phyloP scores from a whole-genome alignment of 2,329 filamentous ascomycete genomes.

The Pseudopithomyces chartarum region DNA sequence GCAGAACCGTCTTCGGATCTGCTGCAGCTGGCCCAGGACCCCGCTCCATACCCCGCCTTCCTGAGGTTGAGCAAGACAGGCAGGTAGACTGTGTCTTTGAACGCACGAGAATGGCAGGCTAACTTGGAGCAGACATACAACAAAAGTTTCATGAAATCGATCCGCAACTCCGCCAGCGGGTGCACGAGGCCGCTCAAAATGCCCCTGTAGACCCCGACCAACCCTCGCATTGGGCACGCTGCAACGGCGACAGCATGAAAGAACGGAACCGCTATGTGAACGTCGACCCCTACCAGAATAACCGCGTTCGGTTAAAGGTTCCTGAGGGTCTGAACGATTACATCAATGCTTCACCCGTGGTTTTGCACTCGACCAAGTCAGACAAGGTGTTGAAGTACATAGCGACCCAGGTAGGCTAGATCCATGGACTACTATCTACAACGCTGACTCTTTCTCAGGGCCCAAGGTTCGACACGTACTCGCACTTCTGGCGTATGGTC shows the following conservation, averaged over 20 bases:
- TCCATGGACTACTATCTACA: neutral
- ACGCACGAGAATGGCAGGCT: constrained; percentile 11
- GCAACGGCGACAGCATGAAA: constrained; percentile 61
- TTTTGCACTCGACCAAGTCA: constrained; percentile 47
- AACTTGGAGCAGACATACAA: constrained; percentile 56
- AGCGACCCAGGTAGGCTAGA: constrained; percentile 72
- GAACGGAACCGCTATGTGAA: constrained; percentile 84
- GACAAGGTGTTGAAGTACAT: constrained; percentile 69
- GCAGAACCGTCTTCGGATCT: constrained; percentile 10
- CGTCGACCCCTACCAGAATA: constrained; percentile 87
- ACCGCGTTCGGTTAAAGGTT: constrained; percentile 80
- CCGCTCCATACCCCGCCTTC: constrained; percentile 56
- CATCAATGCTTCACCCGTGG: constrained; percentile 58
- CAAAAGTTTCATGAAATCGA: constrained; percentile 66
- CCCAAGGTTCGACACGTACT: constrained; percentile 74
- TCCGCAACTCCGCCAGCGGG: constrained; percentile 62
- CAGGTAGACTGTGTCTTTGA: constrained; percentile 46
- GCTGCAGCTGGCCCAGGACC: constrained; percentile 23
- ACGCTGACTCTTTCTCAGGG: constrained; percentile 55
- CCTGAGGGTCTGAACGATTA: constrained; percentile 65
- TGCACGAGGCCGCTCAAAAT: constrained; percentile 50
- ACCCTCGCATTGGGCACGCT: constrained; percentile 62
- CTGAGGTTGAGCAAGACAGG: constrained; percentile 56
- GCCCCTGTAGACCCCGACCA: constrained; percentile 47
- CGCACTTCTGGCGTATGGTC: constrained; percentile 95